Base-by-base conservation (phyloP, 192 early-diverging fungal species). In the Geranomyces michiganensis region DNA sequence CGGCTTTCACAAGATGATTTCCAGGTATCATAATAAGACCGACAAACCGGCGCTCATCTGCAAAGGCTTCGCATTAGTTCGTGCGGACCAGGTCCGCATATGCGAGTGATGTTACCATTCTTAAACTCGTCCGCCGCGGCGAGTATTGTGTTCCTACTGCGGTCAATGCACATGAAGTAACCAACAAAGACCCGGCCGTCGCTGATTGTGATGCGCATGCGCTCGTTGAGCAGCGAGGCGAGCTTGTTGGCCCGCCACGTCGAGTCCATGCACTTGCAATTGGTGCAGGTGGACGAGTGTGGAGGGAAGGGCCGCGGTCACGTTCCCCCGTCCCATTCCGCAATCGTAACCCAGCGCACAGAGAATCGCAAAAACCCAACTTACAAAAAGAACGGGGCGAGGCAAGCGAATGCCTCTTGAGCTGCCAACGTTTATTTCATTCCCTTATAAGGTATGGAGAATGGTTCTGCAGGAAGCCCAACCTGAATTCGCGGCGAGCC, bases 1-100 rank as follows among this genome's bases (percentile, higher is more conserved):
- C 88, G 21, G 79, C 75, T 32, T 82, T 86, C 19, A 90, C 77
- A 10, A 91, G 58, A 68, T 91, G 89, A 32, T 85, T 84, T 48
- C 91, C 91, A 13, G 91, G 91, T 15, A 92, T 86, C 91, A 92
- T 92, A 53, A 92, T 79, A 44, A 91, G 61, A 2, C 91, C 91
- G 17, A 92, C 89, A 56, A 88, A 84, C 41, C 90, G 67, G 29
- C 78, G 62, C 48, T 88, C 82, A 62, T 72, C 87, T 85, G 45
- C 30, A 29, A 68, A 47, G 46, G 46, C 12, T 22, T 15, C 19
- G n/a, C n/a, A n/a, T n/a, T n/a, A n/a, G n/a, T n/a, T 53, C n/a
- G 17, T 15, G 19, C 17, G 0, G 41, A 41, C 17, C 21, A 53
- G 51, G 6, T n/a, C n/a, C n/a, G 12, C 12, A 58, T 27, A 58